Conservation (phyloP, 1,284 basidiomycete genomes). For the Ganoderma boninense region DNA sequence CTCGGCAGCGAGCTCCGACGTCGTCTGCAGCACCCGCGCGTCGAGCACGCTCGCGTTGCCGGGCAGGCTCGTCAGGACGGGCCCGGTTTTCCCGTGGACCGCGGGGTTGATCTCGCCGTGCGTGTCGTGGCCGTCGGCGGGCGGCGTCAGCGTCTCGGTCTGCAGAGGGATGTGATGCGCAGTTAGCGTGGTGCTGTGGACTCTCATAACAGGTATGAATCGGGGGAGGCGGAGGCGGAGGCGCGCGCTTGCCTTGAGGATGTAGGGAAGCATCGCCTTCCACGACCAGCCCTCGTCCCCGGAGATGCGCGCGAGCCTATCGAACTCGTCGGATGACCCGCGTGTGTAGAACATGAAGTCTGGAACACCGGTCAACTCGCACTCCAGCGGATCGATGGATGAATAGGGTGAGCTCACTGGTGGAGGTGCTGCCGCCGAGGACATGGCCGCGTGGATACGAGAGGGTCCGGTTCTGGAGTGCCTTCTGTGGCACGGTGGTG, state of each 20-base stretch:
- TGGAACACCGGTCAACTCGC: not conserved
- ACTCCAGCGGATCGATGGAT: not conserved
- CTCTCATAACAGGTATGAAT: not conserved
- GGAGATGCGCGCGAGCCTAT: conserved; percentile 14
- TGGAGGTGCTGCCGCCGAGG: conserved; percentile 24
- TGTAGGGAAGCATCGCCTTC: conserved; percentile 9
- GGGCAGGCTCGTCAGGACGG: conserved; percentile 42
- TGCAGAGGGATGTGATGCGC: not conserved
- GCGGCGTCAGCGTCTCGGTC: conserved; percentile 6
- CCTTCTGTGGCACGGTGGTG: conserved; percentile 24
- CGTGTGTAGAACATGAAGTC: conserved; percentile 14
- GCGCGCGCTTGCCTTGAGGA: not conserved
- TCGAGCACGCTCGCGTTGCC: conserved; percentile 44
- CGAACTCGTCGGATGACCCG: conserved; percentile 17
- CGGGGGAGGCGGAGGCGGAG: not conserved
- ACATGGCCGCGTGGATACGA: conserved; percentile 24
- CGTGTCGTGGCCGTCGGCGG: conserved; percentile 11
- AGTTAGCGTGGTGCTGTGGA: not conserved
- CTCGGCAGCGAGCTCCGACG: conserved; percentile 38
- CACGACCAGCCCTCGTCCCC: conserved; percentile 22
- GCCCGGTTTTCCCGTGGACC: conserved; percentile 32
- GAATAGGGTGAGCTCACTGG: conserved; percentile 17
- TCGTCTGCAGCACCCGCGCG: conserved; percentile 41
- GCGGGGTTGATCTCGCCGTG: not conserved
- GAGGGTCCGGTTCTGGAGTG: conserved; percentile 13